Evolutionary conservation across 2,329 filamentous ascomycete species (phyloP), one percentile per base, ranked within the genome.

Genomic region (Fusarium hostae): DNA sequence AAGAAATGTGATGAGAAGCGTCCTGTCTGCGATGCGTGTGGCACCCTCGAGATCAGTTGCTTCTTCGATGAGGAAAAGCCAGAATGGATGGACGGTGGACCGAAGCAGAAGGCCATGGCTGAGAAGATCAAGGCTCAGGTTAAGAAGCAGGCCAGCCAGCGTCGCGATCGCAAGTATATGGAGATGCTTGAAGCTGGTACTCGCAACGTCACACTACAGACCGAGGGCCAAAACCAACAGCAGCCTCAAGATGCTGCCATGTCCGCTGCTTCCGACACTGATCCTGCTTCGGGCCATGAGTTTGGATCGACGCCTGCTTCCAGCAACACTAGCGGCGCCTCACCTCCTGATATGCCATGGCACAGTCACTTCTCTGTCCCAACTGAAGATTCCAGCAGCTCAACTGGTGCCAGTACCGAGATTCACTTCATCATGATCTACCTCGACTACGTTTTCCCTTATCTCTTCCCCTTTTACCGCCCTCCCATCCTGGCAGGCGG

Each of bases 381-480:
- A 9, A 52, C 65, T 37, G 66, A 76, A 9, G 77, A 80, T 32
- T 34, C 50, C 5, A 65, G 70, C 43, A 68, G 57, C 26, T 65
- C 76, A 51, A 55, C 58, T 16, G 75, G 72, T 4, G 70, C 72
- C 11, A 78, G 77, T 34, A 75, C 77, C n/a, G 79, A 81, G 57
- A 73, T 83, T 1, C 80, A 83, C 74, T 83, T 86, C 45, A 79
- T 87, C 62, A 88, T 89, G 84, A 84, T 88, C 62, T 91, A 90
- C 75, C 82, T 91, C 48, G 89, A 91, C 76, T 86, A 88, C 68
- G 83, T 90, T 24, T 86, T 91, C 67, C 89, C 89, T 3, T 88
- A 90, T 70, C 79, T 91, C 2, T 91, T 89, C 74, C 90, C 90
- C 5, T 88, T 90, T 76, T 91, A 91, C 78, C 84, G 84, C 5